phyloP scores from a whole-genome alignment of 306 rosid genomes.

The Luffa acutangula region DNA sequence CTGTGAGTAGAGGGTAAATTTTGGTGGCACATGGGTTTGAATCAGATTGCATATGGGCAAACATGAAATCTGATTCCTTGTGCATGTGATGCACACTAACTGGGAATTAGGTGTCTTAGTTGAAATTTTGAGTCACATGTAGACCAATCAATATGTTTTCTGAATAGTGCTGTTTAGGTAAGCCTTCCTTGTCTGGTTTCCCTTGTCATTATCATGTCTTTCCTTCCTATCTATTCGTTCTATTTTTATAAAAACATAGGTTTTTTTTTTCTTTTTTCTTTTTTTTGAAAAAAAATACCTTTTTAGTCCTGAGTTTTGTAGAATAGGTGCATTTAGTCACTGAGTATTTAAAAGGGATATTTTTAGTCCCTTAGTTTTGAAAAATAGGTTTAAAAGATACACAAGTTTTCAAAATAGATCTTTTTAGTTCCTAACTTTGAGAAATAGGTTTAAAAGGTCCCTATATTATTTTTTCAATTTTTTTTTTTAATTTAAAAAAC shows the following conservation, averaged over 20 bases:
- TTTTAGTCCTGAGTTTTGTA: too few relatives aligned
- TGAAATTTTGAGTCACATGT: conserved; percentile 22
- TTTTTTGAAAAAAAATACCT: too few relatives aligned
- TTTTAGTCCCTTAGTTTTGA: too few relatives aligned
- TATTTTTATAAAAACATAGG: neutral
- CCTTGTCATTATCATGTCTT: conserved; percentile 3
- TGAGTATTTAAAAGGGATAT: too few relatives aligned
- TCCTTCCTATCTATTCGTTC: neutral
- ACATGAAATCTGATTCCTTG: neutral
- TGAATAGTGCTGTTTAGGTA: conserved; percentile 20
- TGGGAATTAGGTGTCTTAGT: neutral
- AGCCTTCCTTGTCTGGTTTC: conserved; percentile 27
- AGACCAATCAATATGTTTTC: conserved; percentile 20
- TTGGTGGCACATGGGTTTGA: conserved; percentile 2
- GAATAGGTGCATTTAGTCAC: too few relatives aligned
- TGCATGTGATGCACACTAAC: conserved; percentile 9
- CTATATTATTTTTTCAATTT: too few relatives aligned
- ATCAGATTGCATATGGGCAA: neutral
- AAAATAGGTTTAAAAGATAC: too few relatives aligned
- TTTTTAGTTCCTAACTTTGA: too few relatives aligned
- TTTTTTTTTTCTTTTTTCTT: too few relatives aligned
- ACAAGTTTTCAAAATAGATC: too few relatives aligned
- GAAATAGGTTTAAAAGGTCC: too few relatives aligned
- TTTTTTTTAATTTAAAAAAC: too few relatives aligned
- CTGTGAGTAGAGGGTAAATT: neutral